Base-by-base conservation (phyloP, 2,329 filamentous ascomycete genomes). In the Paracorniculantispora psalliotae region DNA sequence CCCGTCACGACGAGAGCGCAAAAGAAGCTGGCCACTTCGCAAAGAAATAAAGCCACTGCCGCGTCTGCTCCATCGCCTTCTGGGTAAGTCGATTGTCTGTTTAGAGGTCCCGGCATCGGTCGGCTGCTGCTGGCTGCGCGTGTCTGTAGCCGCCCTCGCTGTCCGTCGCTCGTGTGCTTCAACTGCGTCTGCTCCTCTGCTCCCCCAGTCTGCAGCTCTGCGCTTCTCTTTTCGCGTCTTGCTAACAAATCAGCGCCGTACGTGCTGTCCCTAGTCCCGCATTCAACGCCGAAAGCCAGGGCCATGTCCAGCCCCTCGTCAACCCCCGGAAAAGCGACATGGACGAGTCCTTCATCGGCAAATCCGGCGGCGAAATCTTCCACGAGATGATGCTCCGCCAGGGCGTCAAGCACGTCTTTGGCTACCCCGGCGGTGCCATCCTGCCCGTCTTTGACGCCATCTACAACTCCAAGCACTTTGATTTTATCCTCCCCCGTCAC, bases 351-450 rank as follows among this genome's bases (percentile, higher is more conserved):
- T 91, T 86, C 66, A 91, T 97, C 70, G 93, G 93, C 63, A 93
- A 92, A 82, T 96, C 86, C 52, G 93, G 94, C 71, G 94, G 94
- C 71, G 88, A 97, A 76, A 97, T 97, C 67, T 96, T 97, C 76
- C 92, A 97, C 75, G 93, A 97, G 77, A 97, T 97, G 93, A 97
- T 99, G 92, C 82, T 96, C 62, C 84, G 93, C 70, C 90, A 93
- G 67, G 84, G 81, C 67, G 93, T 99, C 59, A 94, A 97, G 79
- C 91, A 97, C 74, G 84, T 97, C 70, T 97, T 92, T 70, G 89
- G 89, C 62, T 97, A 97, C 77, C 91, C 93, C 65, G 93, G 93
- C 68, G 93, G 94, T 72, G 92, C 94, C 65, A 97, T 97, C 76
- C 87, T 97, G 37, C 94, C 94, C 68, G 93, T 97, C 46, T 97